phyloP scores from a whole-genome alignment of 139 green algal species.

The Trebouxia sp. region DNA sequence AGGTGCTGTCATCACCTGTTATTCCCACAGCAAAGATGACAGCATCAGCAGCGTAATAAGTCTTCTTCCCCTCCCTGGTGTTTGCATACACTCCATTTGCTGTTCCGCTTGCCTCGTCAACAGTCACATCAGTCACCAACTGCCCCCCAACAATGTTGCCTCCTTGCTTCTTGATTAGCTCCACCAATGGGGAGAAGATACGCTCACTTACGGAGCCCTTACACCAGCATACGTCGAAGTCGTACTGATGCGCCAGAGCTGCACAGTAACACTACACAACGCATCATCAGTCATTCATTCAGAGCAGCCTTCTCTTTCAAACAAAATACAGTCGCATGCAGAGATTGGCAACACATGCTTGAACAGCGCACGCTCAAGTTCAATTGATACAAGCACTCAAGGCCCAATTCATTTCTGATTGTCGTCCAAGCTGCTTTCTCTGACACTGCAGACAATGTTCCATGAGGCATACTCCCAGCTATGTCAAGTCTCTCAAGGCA shows the following conservation, averaged over 20 bases:
- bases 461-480: no score
- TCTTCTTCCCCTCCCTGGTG: not conserved
- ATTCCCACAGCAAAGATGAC: constrained; percentile 85
- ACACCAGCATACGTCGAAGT: constrained; percentile 80
- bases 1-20: constrained; percentile 27
- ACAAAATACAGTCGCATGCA: no score
- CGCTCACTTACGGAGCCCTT: constrained; percentile 71
- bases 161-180: constrained; percentile 52
- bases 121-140: constrained; percentile 58
- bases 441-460: no score
- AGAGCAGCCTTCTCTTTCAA: no score
- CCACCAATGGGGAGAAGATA: constrained; percentile 79
- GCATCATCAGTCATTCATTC: constrained; percentile 2
- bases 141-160: constrained; percentile 39
- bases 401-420: no score
- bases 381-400: no score
- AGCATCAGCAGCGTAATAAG: constrained; percentile 60
- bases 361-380: no score
- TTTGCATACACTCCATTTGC: not conserved
- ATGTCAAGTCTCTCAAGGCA: no score
- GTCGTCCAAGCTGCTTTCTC: no score
- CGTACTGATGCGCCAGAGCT: constrained; percentile 60
- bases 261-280: constrained; percentile 17
- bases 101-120: not conserved
- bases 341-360: no score